Percentiles rank a stretch among this genome's conserved stretches.
These are phyloP conservation scores for Abrus pulchellus DNA, from an alignment of 306 rosid species.

Conservation along the genomic window DNA sequence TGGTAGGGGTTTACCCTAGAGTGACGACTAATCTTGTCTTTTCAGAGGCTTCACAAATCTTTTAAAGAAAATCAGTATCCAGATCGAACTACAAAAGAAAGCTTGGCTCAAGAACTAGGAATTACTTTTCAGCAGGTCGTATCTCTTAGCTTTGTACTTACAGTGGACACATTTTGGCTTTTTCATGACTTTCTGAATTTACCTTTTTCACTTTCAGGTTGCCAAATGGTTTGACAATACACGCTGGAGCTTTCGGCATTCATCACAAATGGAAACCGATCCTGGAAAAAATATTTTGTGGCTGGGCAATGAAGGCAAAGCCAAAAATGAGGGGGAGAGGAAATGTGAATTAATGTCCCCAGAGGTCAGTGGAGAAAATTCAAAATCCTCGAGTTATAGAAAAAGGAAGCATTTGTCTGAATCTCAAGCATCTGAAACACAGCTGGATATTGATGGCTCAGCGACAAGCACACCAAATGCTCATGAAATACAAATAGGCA, in stretches of 20 bases:
- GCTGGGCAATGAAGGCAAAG: constrained; percentile 39
- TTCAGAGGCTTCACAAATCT: constrained; percentile 75
- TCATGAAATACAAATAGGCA: constrained; percentile 47
- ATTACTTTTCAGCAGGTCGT: constrained; percentile 74
- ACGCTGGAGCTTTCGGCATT: constrained; percentile 76
- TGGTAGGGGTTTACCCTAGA: neutral
- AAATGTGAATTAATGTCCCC: constrained; percentile 38
- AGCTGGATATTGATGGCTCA: constrained; percentile 15
- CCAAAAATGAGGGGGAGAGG: constrained; percentile 46
- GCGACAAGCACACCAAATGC: constrained; percentile 45
- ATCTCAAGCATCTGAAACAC: constrained; percentile 49
- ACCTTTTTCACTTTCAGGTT: constrained; percentile 60
- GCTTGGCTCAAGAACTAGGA: constrained; percentile 85
- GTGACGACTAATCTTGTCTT: constrained; percentile 44
- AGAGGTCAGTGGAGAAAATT: constrained; percentile 49
- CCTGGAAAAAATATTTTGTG: constrained; percentile 50
- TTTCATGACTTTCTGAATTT: constrained; percentile 1
- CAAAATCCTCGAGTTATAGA: constrained; percentile 54
- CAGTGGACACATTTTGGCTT: constrained; percentile 7
- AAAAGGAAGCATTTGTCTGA: constrained; percentile 74
- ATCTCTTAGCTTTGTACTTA: constrained; percentile 41
- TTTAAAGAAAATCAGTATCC: constrained; percentile 94
- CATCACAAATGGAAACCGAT: constrained; percentile 52
- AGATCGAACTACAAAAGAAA: constrained; percentile 71
- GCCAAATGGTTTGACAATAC: constrained; percentile 91